Evolutionary conservation across 2,329 filamentous ascomycete species (phyloP).

Genomic region (Rhynchosporium graminicola): DNA sequence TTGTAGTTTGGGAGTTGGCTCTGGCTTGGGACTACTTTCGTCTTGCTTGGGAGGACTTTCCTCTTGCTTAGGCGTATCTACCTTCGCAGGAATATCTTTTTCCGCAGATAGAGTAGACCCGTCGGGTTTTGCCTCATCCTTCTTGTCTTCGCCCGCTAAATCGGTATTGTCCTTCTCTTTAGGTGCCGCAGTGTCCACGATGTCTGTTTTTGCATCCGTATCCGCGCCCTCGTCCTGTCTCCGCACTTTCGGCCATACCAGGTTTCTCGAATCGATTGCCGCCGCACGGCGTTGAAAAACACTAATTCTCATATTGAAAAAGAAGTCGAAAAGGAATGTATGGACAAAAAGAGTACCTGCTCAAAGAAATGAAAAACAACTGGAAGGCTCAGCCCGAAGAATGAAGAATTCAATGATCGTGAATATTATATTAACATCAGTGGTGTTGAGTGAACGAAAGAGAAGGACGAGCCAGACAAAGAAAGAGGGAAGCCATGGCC

Average conservation of each 20-base stretch:
- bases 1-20: background rate
- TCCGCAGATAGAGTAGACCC: slow-evolving; percentile 2
- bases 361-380: slow-evolving; percentile 15
- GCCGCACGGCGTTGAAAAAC: slow-evolving; percentile 11
- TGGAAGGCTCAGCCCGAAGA: slow-evolving; percentile 8
- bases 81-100: background rate
- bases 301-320: slow-evolving; percentile 14
- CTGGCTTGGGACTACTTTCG: background rate
- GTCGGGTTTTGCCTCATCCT: background rate
- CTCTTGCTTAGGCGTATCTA: background rate
- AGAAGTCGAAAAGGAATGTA: slow-evolving; percentile 6
- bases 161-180: background rate
- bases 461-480: background rate
- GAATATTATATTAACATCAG: slow-evolving; percentile 9
- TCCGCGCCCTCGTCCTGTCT: slow-evolving; percentile 4
- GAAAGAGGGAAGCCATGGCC: background rate
- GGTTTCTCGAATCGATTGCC: slow-evolving; percentile 8
- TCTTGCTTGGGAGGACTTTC: background rate
- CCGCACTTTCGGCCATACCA: slow-evolving; percentile 11
- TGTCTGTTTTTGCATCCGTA: background rate
- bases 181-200: background rate
- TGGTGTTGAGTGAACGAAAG: slow-evolving; percentile 4
- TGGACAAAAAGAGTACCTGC: slow-evolving; percentile 12
- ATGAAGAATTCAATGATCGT: background rate
- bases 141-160: background rate